phyloP scores from a whole-genome alignment of 306 rosid genomes.

The Prunus padus region DNA sequence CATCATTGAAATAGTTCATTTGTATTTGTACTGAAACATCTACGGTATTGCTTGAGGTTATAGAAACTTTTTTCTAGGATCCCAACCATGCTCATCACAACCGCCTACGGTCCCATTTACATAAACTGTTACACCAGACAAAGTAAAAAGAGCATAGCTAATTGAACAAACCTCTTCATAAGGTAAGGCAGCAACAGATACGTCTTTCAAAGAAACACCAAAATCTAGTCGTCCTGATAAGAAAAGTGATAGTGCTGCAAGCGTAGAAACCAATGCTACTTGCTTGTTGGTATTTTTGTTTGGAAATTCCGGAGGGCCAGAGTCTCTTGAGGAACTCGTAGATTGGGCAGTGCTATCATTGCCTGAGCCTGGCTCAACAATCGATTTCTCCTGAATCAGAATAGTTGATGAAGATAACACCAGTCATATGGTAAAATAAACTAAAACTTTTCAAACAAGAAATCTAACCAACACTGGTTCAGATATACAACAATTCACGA shows the following conservation, averaged over 20 bases:
- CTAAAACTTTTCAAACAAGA: background rate
- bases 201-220: slow-evolving; percentile 92
- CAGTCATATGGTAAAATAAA: background rate
- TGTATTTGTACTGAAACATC: background rate
- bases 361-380: slow-evolving; percentile 38
- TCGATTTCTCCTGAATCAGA: slow-evolving; percentile 39
- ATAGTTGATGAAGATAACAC: background rate
- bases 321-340: slow-evolving; percentile 32
- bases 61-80: background rate
- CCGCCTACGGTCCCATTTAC: background rate
- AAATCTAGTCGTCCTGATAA: slow-evolving; percentile 67
- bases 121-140: background rate
- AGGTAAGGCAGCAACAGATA: slow-evolving; percentile 78
- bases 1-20: background rate
- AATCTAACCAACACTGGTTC: background rate
- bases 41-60: background rate
- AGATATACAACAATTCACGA: background rate
- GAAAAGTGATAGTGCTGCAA: slow-evolving; percentile 79
- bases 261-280: slow-evolving; percentile 59
- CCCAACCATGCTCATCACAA: slow-evolving; percentile 6
- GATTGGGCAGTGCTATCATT: slow-evolving; percentile 31
- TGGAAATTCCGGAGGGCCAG: slow-evolving; percentile 57
- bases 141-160: background rate
- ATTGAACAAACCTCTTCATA: slow-evolving; percentile 63
- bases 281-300: slow-evolving; percentile 55